Conservation (phyloP, 192 early-diverging fungal species). For the Diversispora epigaea region DNA sequence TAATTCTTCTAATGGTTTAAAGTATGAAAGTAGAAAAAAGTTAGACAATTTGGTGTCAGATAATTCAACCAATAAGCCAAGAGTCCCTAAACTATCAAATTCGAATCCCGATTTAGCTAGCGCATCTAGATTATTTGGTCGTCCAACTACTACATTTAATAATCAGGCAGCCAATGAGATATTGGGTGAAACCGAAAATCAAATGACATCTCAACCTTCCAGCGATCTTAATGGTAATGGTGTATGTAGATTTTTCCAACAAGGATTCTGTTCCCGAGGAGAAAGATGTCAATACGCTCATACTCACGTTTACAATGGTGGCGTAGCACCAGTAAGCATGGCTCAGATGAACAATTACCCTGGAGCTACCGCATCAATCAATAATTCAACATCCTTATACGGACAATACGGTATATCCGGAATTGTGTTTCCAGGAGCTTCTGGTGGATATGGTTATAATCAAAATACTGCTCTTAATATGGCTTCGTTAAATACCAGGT, state of each 20-base stretch:
- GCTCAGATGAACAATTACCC: constrained; percentile 7
- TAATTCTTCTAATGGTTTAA: constrained; percentile 33
- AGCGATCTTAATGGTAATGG: background rate
- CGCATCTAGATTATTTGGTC: constrained; percentile 33
- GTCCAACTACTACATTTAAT: constrained; percentile 30
- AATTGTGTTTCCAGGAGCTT: background rate
- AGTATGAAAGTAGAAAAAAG: constrained; percentile 40
- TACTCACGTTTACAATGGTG: constrained; percentile 31
- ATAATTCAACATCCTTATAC: constrained; percentile 14
- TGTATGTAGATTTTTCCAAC: constrained; percentile 34
- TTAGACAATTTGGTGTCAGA: constrained; percentile 35
- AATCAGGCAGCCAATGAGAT: background rate
- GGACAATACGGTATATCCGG: constrained; percentile 23
- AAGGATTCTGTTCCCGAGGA: constrained; percentile 40
- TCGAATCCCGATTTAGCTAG: constrained; percentile 48
- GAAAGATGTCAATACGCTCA: constrained; percentile 58
- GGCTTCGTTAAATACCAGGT: background rate
- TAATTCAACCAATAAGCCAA: constrained; percentile 36
- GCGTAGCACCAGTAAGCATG: constrained; percentile 5
- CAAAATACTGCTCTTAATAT: constrained; percentile 28
- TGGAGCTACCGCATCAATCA: constrained; percentile 4
- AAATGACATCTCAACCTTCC: background rate
- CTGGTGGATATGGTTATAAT: constrained; percentile 25
- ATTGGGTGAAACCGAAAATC: constrained; percentile 9
- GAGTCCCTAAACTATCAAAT: constrained; percentile 42